Conservation (phyloP, 495 filamentous ascomycete species). For the Neurospora sp. region DNA sequence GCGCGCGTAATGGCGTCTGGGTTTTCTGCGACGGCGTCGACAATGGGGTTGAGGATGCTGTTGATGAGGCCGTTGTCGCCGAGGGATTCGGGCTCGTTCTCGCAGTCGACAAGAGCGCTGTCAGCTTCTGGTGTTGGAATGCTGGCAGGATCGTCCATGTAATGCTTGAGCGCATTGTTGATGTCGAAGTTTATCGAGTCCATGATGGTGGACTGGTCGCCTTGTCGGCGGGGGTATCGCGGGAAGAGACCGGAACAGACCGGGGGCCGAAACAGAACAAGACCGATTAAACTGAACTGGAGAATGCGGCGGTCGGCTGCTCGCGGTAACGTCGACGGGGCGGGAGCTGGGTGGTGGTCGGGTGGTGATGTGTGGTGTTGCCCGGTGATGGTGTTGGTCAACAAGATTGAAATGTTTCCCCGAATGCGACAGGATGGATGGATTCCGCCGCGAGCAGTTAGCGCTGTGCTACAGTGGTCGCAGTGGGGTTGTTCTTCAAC, state of each 20-base stretch:
- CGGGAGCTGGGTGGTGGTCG: neutral
- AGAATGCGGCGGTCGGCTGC: neutral
- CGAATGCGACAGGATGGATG: neutral
- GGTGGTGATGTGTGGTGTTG: neutral
- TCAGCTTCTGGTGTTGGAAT: constrained; percentile 86
- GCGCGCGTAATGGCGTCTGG: constrained; percentile 75
- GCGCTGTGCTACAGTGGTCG: neutral
- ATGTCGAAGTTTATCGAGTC: constrained; percentile 79
- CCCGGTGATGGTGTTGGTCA: neutral
- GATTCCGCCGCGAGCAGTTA: neutral
- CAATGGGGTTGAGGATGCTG: constrained; percentile 77
- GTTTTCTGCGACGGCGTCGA: constrained; percentile 85
- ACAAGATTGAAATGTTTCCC: neutral
- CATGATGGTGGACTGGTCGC: constrained; percentile 38
- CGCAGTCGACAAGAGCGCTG: constrained; percentile 75
- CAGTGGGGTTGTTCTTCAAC: neutral
- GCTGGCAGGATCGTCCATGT: constrained; percentile 79
- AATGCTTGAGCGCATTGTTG: constrained; percentile 88
- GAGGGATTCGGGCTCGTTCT: constrained; percentile 79
- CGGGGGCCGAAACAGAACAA: neutral
- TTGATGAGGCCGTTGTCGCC: constrained; percentile 66
- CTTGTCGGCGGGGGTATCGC: constrained; percentile 15
- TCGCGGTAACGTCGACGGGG: neutral
- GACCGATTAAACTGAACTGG: neutral
- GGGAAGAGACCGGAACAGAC: constrained; percentile 4